These are phyloP conservation scores for Ophiocordyceps sinensis DNA, from an alignment of 2,329 filamentous ascomycete species.

Conservation along the genomic window DNA sequence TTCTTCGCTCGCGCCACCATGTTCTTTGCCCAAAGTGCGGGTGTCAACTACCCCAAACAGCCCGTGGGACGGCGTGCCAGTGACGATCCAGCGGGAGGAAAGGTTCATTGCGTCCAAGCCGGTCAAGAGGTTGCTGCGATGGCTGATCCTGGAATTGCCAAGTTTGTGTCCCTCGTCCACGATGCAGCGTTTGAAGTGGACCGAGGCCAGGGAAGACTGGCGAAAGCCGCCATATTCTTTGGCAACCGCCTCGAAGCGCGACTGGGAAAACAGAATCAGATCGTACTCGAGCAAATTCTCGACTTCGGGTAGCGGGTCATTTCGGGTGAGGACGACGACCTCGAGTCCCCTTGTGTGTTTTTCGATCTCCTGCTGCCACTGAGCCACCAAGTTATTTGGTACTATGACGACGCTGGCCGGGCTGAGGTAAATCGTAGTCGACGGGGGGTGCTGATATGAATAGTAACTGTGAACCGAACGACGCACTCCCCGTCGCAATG, in stretches of 20 bases:
- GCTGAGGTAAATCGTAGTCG: constrained; percentile 46
- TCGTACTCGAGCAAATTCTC: constrained; percentile 53
- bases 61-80: constrained; percentile 76
- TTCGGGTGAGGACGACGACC: constrained; percentile 46
- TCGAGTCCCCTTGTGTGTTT: constrained; percentile 60
- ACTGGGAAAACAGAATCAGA: constrained; percentile 62
- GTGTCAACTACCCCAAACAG: constrained; percentile 49
- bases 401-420: constrained; percentile 64
- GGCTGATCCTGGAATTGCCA: constrained; percentile 44
- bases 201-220: constrained; percentile 46
- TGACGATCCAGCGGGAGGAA: constrained; percentile 75
- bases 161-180: constrained; percentile 87
- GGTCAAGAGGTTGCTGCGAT: constrained; percentile 39
- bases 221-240: constrained; percentile 15
- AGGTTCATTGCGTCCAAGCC: constrained; percentile 41
- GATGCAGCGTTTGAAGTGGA: constrained; percentile 81
- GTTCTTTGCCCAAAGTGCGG: not conserved
- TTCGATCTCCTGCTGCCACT: constrained; percentile 70
- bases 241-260: constrained; percentile 51
- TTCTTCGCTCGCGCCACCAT: constrained; percentile 4
- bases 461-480: constrained; percentile 2
- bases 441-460: constrained; percentile 3
- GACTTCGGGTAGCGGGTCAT: constrained; percentile 38
- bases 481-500: constrained; percentile 14
- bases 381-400: constrained; percentile 66